phyloP scores from a whole-genome alignment of 257 asterid genomes.

The Salvia rosmarinus region DNA sequence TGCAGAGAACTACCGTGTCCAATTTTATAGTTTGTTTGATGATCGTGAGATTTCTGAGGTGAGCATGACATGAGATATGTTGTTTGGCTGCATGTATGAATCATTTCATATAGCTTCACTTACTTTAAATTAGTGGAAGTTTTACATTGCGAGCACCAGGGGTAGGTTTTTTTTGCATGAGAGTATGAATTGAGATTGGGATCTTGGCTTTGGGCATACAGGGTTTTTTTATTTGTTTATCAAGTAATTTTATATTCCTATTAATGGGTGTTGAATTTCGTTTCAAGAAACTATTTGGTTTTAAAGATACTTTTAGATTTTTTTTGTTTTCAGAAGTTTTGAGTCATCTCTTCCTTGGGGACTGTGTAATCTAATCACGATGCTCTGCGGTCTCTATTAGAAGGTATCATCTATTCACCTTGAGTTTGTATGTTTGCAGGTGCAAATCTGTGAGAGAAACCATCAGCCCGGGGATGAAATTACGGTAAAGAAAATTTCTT shows the following conservation, averaged over 20 bases:
- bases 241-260: neutral
- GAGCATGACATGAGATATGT: constrained; percentile 33
- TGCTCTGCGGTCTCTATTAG: constrained; percentile 16
- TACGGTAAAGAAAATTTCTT: constrained; percentile 52
- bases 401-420: constrained; percentile 31
- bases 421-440: constrained; percentile 54
- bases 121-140: constrained; percentile 1
- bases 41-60: constrained; percentile 95
- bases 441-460: constrained; percentile 90
- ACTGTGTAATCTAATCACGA: neutral
- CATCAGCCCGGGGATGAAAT: constrained; percentile 91
- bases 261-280: constrained; percentile 13
- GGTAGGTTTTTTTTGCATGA: neutral
- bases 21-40: constrained; percentile 74
- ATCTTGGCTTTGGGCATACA: constrained; percentile 5
- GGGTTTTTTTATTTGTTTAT: constrained; percentile 4
- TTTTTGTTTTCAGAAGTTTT: constrained; percentile 21
- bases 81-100: constrained; percentile 14
- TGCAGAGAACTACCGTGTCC: constrained; percentile 84
- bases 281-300: neutral
- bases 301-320: neutral
- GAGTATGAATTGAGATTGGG: constrained; percentile 5
- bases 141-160: constrained; percentile 5
- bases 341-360: constrained; percentile 1
- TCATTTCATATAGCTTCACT: constrained; percentile 23